Conservation (phyloP, 257 asterid genomes). For the Rehmannia glutinosa region DNA sequence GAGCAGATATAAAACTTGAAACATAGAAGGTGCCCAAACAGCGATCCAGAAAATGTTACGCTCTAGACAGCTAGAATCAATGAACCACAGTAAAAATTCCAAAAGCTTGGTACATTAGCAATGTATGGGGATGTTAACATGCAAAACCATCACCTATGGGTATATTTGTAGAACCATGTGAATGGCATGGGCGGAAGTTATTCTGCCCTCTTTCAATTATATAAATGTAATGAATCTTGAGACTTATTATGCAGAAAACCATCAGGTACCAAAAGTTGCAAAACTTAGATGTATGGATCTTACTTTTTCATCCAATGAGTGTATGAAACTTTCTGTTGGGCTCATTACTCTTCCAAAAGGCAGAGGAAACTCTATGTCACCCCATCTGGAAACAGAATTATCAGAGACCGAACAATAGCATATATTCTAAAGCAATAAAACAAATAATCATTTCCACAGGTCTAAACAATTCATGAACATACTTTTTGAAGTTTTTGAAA, state of each 20-base stretch:
- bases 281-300: conserved; percentile 12
- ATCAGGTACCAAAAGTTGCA: background rate
- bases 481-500: conserved; percentile 79
- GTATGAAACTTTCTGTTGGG: conserved; percentile 70
- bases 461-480: conserved; percentile 18
- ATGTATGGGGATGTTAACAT: background rate
- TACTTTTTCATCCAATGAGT: conserved; percentile 74
- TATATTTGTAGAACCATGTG: background rate
- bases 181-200: background rate
- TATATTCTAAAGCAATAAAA: background rate
- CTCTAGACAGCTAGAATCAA: background rate
- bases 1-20: no score
- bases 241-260: background rate
- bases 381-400: conserved; percentile 54
- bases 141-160: no score
- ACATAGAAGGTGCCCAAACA: no score
- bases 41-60: background rate
- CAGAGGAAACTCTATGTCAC: conserved; percentile 62
- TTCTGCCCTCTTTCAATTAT: background rate
- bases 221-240: background rate
- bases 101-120: background rate
- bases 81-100: background rate
- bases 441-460: background rate
- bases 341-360: conserved; percentile 87
- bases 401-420: conserved; percentile 4